Evolutionary conservation across 208 protist genomes (phyloP).

Genomic region (Angomonas deanei): DNA sequence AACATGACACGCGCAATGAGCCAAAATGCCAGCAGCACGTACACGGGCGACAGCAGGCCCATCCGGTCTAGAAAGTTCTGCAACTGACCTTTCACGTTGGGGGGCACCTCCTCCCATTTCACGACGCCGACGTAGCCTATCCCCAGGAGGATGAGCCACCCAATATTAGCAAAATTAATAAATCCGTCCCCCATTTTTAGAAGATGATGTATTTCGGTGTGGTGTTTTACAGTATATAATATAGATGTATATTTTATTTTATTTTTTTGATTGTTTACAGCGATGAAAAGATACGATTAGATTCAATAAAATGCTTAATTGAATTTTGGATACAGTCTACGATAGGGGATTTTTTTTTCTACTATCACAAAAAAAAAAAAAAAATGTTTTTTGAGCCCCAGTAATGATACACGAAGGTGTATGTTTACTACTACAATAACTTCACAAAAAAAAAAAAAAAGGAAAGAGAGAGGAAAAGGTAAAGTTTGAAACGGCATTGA

Average conservation of each 20-base stretch:
- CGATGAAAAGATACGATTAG: not conserved
- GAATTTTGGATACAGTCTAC: no score
- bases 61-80: conserved; percentile 11
- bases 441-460: not conserved
- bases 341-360: no score
- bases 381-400: not conserved
- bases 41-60: conserved; percentile 13
- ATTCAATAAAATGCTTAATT: not conserved
- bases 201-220: not conserved
- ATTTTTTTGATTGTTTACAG: not conserved
- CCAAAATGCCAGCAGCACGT: conserved; percentile 29
- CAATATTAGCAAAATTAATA: conserved; percentile 40
- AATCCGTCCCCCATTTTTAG: conserved; percentile 32
- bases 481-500: not conserved
- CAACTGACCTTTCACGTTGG: conserved; percentile 19
- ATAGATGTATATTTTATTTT: not conserved
- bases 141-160: conserved; percentile 30
- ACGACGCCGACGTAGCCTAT: conserved; percentile 26
- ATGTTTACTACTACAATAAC: not conserved
- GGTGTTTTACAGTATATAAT: not conserved
- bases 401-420: not conserved
- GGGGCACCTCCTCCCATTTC: conserved; percentile 17
- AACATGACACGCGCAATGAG: conserved; percentile 37
- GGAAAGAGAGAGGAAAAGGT: not conserved
- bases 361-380: conserved; percentile 7